phyloP scores from a whole-genome alignment of 352 stramenopile genomes.

The Pythium utonaiense region DNA sequence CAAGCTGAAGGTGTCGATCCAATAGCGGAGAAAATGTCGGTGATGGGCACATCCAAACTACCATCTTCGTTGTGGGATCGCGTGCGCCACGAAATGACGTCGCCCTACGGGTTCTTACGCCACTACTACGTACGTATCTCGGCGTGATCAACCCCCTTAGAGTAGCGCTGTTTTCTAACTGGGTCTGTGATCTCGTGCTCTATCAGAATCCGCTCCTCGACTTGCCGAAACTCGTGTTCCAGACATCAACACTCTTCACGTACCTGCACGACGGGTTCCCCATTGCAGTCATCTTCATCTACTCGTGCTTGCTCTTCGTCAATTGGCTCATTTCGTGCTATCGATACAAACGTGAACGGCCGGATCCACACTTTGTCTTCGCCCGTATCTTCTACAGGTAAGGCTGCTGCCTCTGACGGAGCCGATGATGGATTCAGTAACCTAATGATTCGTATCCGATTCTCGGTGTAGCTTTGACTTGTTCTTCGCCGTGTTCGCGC shows the following conservation, averaged over 20 bases:
- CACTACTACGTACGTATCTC: constrained; percentile 16
- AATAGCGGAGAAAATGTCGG: no score
- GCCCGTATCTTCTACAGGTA: constrained; percentile 18
- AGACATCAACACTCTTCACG: constrained; percentile 35
- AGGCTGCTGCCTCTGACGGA: no score
- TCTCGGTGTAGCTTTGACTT: constrained; percentile 32
- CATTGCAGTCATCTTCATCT: constrained; percentile 33
- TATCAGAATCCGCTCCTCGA: constrained; percentile 43
- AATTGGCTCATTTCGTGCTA: constrained; percentile 53
- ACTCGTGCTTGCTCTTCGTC: constrained; percentile 31
- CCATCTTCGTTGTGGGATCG: neutral
- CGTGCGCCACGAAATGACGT: constrained; percentile 4
- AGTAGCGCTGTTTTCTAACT: no score
- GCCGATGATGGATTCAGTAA: neutral
- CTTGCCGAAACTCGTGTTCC: constrained; percentile 46
- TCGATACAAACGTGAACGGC: constrained; percentile 20
- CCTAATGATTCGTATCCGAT: no score
- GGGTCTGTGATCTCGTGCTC: no score
- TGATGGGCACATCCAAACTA: no score
- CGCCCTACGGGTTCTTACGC: constrained; percentile 4
- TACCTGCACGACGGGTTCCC: constrained; percentile 51
- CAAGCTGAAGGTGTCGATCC: no score
- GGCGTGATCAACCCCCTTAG: no score
- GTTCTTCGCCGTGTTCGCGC: constrained; percentile 56
- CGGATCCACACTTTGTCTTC: constrained; percentile 4